phyloP scores from a whole-genome alignment of 192 early-diverging fungal species.

The Irineochytrium annulatum region DNA sequence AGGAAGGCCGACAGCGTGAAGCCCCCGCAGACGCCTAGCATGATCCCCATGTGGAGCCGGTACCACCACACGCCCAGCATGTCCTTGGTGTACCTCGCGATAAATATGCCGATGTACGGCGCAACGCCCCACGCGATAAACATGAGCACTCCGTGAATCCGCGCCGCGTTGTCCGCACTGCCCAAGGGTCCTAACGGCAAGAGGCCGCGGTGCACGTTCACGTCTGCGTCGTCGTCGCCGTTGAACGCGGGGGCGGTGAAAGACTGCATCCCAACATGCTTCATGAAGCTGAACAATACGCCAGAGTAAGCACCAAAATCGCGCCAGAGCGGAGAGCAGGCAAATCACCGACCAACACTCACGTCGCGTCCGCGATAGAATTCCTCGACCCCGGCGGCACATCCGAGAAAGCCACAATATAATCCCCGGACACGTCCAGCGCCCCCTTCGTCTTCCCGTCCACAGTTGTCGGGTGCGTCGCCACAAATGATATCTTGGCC shows the following conservation, averaged over 20 bases:
- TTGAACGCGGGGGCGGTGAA: slow-evolving; percentile 12
- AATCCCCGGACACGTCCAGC: neutral
- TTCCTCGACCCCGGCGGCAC: too few relatives aligned
- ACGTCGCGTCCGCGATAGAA: too few relatives aligned
- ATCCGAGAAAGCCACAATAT: slow-evolving; percentile 38
- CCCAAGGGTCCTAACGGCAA: neutral
- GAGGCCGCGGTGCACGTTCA: neutral
- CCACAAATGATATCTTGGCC: neutral
- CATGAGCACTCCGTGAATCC: slow-evolving; percentile 29
- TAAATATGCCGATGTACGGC: slow-evolving; percentile 28
- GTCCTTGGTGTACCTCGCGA: slow-evolving; percentile 37
- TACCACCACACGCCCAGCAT: slow-evolving; percentile 35
- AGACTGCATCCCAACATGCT: slow-evolving; percentile 9
- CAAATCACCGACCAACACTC: too few relatives aligned
- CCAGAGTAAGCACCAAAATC: neutral
- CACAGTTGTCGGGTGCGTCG: slow-evolving; percentile 2
- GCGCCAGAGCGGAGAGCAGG: slow-evolving; percentile 2
- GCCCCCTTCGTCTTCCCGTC: neutral
- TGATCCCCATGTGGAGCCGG: slow-evolving; percentile 24
- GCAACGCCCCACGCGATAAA: slow-evolving; percentile 28
- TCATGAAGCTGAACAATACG: neutral
- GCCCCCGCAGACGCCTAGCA: slow-evolving; percentile 13
- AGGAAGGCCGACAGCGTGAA: slow-evolving; percentile 11
- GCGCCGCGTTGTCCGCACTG: neutral
- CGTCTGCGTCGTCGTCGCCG: neutral